phyloP scores from a whole-genome alignment of 2,329 filamentous ascomycete genomes.

The Aureobasidium sp. region DNA sequence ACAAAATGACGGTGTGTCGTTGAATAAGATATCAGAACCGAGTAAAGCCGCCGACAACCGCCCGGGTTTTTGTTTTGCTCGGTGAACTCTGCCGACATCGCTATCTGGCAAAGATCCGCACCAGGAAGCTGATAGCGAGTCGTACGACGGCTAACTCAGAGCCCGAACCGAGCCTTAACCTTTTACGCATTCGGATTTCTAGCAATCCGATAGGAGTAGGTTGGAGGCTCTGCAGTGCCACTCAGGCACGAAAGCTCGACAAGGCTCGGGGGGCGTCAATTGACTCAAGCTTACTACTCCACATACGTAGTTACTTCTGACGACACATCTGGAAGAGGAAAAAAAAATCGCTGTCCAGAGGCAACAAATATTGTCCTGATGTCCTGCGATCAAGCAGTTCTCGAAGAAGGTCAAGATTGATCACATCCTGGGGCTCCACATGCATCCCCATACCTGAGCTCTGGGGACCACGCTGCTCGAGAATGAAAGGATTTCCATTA shows the following conservation, averaged over 20 bases:
- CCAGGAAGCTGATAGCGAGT: neutral
- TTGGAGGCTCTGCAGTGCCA: neutral
- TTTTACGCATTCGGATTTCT: conserved; percentile 12
- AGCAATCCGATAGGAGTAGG: neutral
- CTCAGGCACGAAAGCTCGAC: neutral
- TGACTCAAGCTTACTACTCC: neutral
- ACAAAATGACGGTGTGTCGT: neutral
- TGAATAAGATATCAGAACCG: neutral
- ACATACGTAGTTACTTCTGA: conserved; percentile 4
- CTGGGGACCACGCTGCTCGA: conserved; percentile 1
- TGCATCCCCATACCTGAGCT: neutral
- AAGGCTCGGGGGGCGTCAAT: neutral
- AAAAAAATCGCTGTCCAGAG: neutral
- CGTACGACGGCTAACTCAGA: neutral
- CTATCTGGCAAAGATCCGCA: conserved; percentile 1
- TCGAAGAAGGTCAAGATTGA: neutral
- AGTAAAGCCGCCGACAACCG: neutral
- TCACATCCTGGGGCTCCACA: conserved; percentile 8
- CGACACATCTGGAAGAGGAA: neutral
- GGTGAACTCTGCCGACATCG: conserved; percentile 2
- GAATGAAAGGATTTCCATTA: conserved; percentile 1
- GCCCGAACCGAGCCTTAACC: conserved; percentile 12
- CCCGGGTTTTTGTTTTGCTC: neutral
- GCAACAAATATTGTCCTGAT: neutral
- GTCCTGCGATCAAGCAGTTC: neutral